phyloP scores from a whole-genome alignment of 768 basidiomycete genomes.

The Kwoniella europaea region DNA sequence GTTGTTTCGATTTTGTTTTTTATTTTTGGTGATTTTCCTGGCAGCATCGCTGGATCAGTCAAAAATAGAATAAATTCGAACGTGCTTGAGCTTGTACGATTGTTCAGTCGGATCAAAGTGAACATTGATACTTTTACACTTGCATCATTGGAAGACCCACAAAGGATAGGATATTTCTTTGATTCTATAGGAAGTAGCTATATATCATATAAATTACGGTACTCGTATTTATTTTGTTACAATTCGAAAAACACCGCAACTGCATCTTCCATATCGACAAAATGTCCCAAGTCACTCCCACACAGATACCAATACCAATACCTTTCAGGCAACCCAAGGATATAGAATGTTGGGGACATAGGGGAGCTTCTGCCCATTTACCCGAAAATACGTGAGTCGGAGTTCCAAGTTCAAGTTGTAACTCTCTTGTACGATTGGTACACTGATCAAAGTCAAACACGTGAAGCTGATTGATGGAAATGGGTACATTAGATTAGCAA shows the following conservation, averaged over 20 bases:
- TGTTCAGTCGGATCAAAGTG: no score
- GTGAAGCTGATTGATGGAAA: background rate
- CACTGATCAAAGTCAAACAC: no score
- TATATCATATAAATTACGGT: no score
- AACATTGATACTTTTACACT: background rate
- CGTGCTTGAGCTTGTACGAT: background rate
- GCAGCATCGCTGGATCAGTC: background rate
- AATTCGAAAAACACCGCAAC: no score
- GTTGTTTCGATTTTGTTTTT: background rate
- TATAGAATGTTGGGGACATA: slow-evolving; percentile 56
- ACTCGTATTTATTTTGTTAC: no score
- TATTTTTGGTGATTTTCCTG: background rate
- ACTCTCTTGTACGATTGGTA: no score
- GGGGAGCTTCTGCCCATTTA: slow-evolving; percentile 54
- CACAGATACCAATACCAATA: slow-evolving; percentile 6
- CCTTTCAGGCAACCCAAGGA: slow-evolving; percentile 37
- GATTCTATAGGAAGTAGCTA: no score
- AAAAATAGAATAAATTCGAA: slow-evolving; percentile 8
- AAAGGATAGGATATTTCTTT: background rate
- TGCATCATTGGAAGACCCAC: background rate
- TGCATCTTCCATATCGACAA: no score
- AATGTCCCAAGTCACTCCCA: background rate
- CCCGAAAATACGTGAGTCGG: slow-evolving; percentile 57
- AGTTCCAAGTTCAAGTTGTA: no score
- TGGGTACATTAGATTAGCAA: slow-evolving; percentile 37